phyloP scores from a whole-genome alignment of 2,329 filamentous ascomycete genomes.

The Fusarium denticulatum region DNA sequence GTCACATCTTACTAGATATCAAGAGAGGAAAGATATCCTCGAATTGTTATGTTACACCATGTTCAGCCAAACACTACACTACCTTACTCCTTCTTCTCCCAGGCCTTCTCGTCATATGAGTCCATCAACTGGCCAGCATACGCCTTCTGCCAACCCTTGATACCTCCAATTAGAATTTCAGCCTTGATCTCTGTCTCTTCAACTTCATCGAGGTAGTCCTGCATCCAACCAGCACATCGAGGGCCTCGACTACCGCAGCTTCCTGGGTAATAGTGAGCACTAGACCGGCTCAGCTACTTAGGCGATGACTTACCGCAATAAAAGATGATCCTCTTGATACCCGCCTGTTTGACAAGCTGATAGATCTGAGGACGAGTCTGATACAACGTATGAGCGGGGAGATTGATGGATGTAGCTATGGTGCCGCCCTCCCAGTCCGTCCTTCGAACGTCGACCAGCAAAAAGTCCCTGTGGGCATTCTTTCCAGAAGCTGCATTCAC shows the following conservation, averaged over 20 bases:
- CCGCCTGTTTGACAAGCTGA: conserved; percentile 60
- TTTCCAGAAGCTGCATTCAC: conserved; percentile 45
- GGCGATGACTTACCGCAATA: conserved; percentile 59
- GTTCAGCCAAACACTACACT: conserved; percentile 32
- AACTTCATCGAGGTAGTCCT: conserved; percentile 62
- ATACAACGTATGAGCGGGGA: conserved; percentile 65
- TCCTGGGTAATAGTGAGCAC: conserved; percentile 47
- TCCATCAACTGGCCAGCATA: conserved; percentile 60
- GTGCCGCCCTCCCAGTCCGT: conserved; percentile 68
- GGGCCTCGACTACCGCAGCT: conserved; percentile 62
- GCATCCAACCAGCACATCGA: conserved; percentile 65
- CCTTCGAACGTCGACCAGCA: conserved; percentile 64
- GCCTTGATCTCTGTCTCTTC: conserved; percentile 56
- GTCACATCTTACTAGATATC: conserved; percentile 46
- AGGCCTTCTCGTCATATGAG: conserved; percentile 58
- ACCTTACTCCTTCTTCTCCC: conserved; percentile 42
- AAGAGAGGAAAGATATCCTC: conserved; percentile 40
- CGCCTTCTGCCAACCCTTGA: conserved; percentile 64
- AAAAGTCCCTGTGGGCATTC: conserved; percentile 49
- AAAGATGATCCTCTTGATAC: conserved; percentile 60
- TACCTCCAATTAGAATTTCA: conserved; percentile 60
- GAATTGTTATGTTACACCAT: conserved; percentile 25
- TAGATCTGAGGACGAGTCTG: conserved; percentile 60
- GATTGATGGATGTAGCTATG: conserved; percentile 66
- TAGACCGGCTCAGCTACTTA: not conserved